Evolutionary conservation across 1,284 basidiomycete genomes (phyloP), one percentile per base, ranked within the genome.

Genomic region (Takashimella tepidaria): DNA sequence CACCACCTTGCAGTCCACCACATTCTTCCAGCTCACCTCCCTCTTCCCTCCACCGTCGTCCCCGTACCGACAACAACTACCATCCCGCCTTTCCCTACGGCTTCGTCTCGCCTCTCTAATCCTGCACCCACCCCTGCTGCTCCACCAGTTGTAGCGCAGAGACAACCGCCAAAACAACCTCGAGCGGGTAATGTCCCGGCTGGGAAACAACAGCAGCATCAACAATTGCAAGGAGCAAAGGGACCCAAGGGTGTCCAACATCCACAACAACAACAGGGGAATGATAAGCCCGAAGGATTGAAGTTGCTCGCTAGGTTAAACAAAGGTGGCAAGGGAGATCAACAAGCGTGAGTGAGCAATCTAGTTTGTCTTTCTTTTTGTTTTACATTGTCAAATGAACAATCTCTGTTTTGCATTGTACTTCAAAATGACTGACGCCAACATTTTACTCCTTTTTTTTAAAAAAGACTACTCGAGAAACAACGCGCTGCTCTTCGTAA

Each of bases 1-100:
- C 63, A 63, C 49, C 51, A 53, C 3, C 51, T 74, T 13, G 56
- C 61, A 1, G 72, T 74, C 1, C 68, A 70, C 44, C 72, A 74
- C 48, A 58, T 72, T 41, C 63, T 73, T 10, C 51, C 61, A 0
- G 57, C 67, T 3, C 62, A 58, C 8, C 57, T 58, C 47, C 40
- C 64, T 22, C 56, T 63, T 41, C 64, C 64, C n/a, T 22, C 62
- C 23, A 43, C 23, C 27, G 41, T 41, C 47, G 26, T 44, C 44
- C 25, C 57, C 24, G 41, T 54, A 41, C 53, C 50, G 44, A 26
- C 44, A 43, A 5, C 21, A 8, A 16, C 16, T 37, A 37, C 31
- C 27, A 5, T 50, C 54, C 50, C 25, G 23, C 51, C 41, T 50
- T 53, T 23, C 53, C 61, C 40, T 6, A 44, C 19, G 41, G n/a